Conservation (phyloP, 208 protist species). For the Acanthamoeba healyi region DNA sequence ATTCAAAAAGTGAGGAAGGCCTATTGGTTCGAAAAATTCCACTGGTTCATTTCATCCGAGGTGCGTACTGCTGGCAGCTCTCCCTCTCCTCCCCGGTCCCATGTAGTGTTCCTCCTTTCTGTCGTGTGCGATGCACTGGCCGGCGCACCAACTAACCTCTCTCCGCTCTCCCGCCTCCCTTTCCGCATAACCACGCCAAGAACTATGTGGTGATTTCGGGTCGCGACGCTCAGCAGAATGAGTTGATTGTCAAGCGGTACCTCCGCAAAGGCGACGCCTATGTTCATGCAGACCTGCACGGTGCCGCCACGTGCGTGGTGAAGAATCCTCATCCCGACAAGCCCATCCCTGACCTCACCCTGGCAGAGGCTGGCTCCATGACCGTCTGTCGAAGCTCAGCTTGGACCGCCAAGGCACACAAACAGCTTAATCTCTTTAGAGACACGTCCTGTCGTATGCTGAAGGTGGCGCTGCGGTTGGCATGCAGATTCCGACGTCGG, state of each 20-base stretch:
- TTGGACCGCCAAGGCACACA: slow-evolving; percentile 95
- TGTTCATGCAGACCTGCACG: slow-evolving; percentile 96
- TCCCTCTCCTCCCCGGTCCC: no score
- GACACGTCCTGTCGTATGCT: no score
- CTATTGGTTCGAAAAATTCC: slow-evolving; percentile 99
- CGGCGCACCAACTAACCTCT: no score
- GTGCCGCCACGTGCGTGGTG: slow-evolving; percentile 89
- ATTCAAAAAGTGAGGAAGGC: slow-evolving; percentile 93
- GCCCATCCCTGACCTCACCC: slow-evolving; percentile 79
- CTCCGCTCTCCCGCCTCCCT: neutral
- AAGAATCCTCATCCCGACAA: slow-evolving; percentile 44
- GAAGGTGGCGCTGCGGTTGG: no score
- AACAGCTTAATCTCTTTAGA: no score
- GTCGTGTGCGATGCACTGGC: no score
- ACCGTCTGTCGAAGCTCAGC: slow-evolving; percentile 95
- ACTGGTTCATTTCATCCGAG: slow-evolving; percentile 97
- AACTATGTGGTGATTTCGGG: slow-evolving; percentile 97
- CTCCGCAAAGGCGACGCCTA: slow-evolving; percentile 94
- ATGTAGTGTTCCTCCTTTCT: no score
- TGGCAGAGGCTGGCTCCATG: slow-evolving; percentile 88
- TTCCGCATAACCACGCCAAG: neutral
- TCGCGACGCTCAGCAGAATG: slow-evolving; percentile 96
- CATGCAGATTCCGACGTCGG: slow-evolving; percentile 90
- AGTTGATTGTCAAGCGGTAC: slow-evolving; percentile 91
- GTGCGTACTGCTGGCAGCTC: no score